Percentiles rank a stretch among this genome's conserved stretches.
These are phyloP conservation scores for Moesziomyces antarcticus DNA, from an alignment of 1,284 basidiomycete species.

Conservation along the genomic window DNA sequence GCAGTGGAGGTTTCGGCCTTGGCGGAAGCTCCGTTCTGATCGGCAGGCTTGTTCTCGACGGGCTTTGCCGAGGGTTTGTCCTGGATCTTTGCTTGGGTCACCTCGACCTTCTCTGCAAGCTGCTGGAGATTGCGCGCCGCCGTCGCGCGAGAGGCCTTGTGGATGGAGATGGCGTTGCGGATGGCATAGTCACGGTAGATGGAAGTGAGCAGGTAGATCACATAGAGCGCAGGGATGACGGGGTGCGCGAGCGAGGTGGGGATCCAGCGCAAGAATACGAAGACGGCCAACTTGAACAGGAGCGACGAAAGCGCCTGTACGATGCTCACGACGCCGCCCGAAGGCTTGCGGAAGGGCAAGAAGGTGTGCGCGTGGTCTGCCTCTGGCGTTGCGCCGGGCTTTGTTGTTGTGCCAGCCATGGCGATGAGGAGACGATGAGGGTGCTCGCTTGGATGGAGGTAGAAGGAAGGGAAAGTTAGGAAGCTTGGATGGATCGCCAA, in stretches of 20 bases:
- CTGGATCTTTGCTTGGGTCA: conserved; percentile 33
- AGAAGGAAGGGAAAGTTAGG: no score
- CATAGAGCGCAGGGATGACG: conserved; percentile 50
- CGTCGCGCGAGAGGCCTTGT: conserved; percentile 13
- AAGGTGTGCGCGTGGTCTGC: conserved; percentile 2
- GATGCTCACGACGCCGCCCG: conserved; percentile 35
- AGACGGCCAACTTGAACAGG: conserved; percentile 57
- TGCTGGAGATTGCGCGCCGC: conserved; percentile 43
- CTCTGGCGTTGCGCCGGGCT: conserved; percentile 43
- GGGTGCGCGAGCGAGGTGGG: conserved; percentile 47
- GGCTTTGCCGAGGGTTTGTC: conserved; percentile 28
- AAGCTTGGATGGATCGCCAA: no score
- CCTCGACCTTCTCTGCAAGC: conserved; percentile 46
- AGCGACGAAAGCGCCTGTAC: conserved; percentile 49
- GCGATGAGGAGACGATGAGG: neutral
- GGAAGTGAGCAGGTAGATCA: conserved; percentile 44
- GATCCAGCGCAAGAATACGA: conserved; percentile 62
- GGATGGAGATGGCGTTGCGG: conserved; percentile 29
- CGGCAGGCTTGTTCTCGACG: conserved; percentile 29
- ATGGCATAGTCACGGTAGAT: conserved; percentile 44
- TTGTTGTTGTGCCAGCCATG: conserved; percentile 36
- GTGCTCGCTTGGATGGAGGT: no score
- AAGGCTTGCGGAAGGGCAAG: conserved; percentile 28
- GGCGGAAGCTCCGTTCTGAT: conserved; percentile 14
- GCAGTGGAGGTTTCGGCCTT: conserved; percentile 14